A percentile compares a stretch with the other conserved stretches of the same genome.
phyloP scores from a whole-genome alignment of 192 early-diverging fungal genomes.

The Coemansia sp. region DNA sequence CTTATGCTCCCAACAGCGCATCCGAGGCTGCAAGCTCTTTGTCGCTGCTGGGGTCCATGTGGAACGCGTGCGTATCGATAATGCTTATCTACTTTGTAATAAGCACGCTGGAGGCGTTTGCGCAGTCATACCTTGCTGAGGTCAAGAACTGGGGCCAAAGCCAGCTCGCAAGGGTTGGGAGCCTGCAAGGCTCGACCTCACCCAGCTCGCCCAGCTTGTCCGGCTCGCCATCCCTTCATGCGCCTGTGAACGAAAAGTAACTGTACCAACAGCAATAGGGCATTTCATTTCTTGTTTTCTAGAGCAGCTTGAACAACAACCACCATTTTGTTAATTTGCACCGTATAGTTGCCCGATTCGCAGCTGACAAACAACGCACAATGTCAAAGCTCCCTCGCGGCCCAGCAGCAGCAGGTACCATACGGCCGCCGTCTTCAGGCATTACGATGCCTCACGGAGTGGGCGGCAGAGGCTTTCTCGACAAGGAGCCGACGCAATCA shows the following conservation, averaged over 20 bases:
- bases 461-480: conserved; percentile 21
- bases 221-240: not conserved
- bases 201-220: not conserved
- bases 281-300: conserved; percentile 2
- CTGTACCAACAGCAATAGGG: not conserved
- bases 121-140: conserved; percentile 68
- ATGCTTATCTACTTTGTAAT: conserved; percentile 87
- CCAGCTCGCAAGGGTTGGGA: conserved; percentile 39
- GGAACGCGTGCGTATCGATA: conserved; percentile 75
- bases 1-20: conserved; percentile 6
- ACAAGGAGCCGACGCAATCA: conserved; percentile 27
- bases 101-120: conserved; percentile 80
- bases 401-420: conserved; percentile 18
- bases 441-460: conserved; percentile 32
- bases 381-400: conserved; percentile 50
- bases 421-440: conserved; percentile 41
- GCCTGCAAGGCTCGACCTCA: conserved; percentile 8
- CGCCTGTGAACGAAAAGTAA: not conserved
- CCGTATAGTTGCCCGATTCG: not conserved
- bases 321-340: not conserved
- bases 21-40: conserved; percentile 33
- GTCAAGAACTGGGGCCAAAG: conserved; percentile 46
- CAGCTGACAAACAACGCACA: not conserved
- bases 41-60: conserved; percentile 62
- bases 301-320: not conserved